Percentiles rank a stretch among this genome's conserved stretches.
phyloP scores from a whole-genome alignment of 1,139 yeast species.

The Lodderomyces theae region DNA sequence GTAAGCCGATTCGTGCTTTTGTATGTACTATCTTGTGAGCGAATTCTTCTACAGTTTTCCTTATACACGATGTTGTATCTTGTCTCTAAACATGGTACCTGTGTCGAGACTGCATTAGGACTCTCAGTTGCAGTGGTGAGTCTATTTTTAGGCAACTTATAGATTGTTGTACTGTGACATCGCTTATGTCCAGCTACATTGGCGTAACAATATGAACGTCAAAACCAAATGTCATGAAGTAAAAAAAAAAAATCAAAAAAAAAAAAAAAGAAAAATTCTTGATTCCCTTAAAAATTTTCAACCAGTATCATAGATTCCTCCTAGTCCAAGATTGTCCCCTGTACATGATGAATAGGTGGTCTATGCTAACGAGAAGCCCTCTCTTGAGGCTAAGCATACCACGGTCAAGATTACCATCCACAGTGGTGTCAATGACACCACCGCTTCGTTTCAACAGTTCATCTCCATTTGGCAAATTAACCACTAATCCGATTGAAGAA shows the following conservation, averaged over 20 bases:
- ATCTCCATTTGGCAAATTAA: slow-evolving; percentile 8
- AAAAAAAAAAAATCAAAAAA: no score
- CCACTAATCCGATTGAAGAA: slow-evolving; percentile 6
- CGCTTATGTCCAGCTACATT: no score
- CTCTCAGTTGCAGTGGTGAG: no score
- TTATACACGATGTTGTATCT: no score
- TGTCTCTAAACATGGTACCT: no score
- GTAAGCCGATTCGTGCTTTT: no score
- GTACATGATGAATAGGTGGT: slow-evolving; percentile 10
- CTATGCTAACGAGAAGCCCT: slow-evolving; percentile 8
- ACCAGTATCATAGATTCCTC: not conserved
- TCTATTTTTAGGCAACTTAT: no score
- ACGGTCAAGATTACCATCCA: not conserved
- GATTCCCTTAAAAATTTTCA: slow-evolving; percentile 1
- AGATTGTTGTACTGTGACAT: no score
- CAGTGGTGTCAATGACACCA: not conserved
- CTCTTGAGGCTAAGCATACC: slow-evolving; percentile 3
- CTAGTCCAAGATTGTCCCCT: not conserved
- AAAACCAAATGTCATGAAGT: not conserved
- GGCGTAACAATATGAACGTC: no score
- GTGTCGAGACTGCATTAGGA: no score
- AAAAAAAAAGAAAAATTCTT: slow-evolving; percentile 7
- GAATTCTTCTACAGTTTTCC: no score
- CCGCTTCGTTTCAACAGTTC: slow-evolving; percentile 1
- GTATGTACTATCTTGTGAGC: no score